Evolutionary conservation across 2,329 filamentous ascomycete genomes (phyloP).

Genomic region (Fusarium sp.): DNA sequence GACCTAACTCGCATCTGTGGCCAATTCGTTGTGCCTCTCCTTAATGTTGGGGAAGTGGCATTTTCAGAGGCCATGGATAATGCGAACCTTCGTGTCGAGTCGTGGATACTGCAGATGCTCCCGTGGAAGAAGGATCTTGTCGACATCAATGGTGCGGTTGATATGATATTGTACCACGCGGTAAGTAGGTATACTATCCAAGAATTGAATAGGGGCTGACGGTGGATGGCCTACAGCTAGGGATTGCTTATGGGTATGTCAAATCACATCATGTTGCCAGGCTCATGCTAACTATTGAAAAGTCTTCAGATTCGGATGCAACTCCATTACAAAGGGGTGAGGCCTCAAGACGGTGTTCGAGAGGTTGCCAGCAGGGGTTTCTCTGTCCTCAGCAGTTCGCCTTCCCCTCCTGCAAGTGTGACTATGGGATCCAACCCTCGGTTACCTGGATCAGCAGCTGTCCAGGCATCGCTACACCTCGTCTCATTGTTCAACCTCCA

Average conservation of each 20-base stretch:
- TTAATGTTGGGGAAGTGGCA: conserved; percentile 10
- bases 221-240: conserved; percentile 16
- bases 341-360: conserved; percentile 7
- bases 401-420: background rate
- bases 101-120: conserved; percentile 34
- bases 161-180: conserved; percentile 41
- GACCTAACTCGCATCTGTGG: conserved; percentile 38
- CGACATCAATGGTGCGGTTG: conserved; percentile 29
- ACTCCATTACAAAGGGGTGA: conserved; percentile 11
- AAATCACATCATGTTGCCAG: background rate
- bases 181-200: conserved; percentile 23
- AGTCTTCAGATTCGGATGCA: conserved; percentile 41
- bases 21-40: conserved; percentile 24
- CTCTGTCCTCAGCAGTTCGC: conserved; percentile 3
- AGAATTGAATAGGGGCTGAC: conserved; percentile 14
- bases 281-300: background rate
- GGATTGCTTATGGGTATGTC: conserved; percentile 39
- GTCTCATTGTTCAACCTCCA: conserved; percentile 30
- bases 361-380: background rate
- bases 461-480: conserved; percentile 33
- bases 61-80: conserved; percentile 15
- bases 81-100: conserved; percentile 27
- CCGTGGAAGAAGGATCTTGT: conserved; percentile 28
- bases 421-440: background rate
- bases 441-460: conserved; percentile 12